Conservation (phyloP, 2,329 filamentous ascomycete genomes). For the Gyromitra esculenta region DNA sequence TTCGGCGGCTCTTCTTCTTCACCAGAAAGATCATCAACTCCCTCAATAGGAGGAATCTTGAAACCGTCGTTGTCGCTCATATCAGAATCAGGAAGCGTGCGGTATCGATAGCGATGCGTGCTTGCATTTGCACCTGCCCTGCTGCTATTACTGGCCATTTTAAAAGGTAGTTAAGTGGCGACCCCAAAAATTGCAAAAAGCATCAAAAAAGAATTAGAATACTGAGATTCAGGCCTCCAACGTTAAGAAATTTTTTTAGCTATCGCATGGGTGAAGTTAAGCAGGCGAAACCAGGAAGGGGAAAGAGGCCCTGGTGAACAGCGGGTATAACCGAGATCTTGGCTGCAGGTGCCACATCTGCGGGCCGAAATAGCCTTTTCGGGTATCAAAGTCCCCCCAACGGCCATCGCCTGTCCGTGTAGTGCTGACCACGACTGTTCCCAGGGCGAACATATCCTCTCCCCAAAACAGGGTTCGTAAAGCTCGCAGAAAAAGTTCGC, state of each 20-base stretch:
- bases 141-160: slow-evolving; percentile 29
- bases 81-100: slow-evolving; percentile 38
- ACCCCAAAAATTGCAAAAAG: neutral
- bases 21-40: slow-evolving; percentile 7
- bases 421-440: neutral
- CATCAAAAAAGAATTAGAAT: neutral
- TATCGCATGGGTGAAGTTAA: neutral
- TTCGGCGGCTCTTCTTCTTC: slow-evolving; percentile 9
- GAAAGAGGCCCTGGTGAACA: slow-evolving; percentile 4
- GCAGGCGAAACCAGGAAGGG: slow-evolving; percentile 25
- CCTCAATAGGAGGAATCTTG: slow-evolving; percentile 16
- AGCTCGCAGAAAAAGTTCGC: neutral
- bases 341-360: slow-evolving; percentile 11
- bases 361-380: slow-evolving; percentile 25
- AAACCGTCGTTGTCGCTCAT: slow-evolving; percentile 38
- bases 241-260: neutral
- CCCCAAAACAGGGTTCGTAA: neutral
- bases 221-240: slow-evolving; percentile 37
- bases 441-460: neutral
- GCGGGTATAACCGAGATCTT: slow-evolving; percentile 30
- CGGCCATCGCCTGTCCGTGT: neutral
- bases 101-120: slow-evolving; percentile 47
- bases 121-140: neutral
- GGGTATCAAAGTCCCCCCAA: neutral
- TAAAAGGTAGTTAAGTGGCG: neutral